phyloP scores from a whole-genome alignment of 1,284 basidiomycete genomes.

The Rhodotorula sp. region DNA sequence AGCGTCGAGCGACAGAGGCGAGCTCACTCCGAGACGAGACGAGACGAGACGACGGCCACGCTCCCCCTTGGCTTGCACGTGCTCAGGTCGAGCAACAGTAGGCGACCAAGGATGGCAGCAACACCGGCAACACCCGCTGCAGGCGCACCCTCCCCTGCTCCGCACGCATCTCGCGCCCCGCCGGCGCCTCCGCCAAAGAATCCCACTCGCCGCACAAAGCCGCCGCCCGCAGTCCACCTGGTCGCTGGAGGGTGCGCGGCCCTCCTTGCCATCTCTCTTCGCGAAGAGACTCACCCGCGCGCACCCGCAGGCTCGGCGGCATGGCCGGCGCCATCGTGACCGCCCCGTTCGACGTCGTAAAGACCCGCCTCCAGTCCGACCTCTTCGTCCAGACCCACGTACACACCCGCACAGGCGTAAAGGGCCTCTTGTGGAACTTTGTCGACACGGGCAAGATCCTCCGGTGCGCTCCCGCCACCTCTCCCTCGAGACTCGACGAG shows the following conservation, averaged over 20 bases:
- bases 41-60: too few species aligned
- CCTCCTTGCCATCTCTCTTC: background rate
- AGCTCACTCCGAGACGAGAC: background rate
- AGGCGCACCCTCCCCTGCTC: conserved; percentile 1
- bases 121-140: background rate
- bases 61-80: too few species aligned
- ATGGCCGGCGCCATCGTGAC: conserved; percentile 98
- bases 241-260: conserved; percentile 49
- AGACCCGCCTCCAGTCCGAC: conserved; percentile 92
- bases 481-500: background rate
- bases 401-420: conserved; percentile 46
- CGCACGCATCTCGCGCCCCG: background rate
- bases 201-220: conserved; percentile 7
- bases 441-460: conserved; percentile 91
- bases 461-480: conserved; percentile 58
- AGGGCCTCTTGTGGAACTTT: conserved; percentile 80
- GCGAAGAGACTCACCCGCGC: background rate
- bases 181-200: background rate
- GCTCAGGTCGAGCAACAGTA: too few species aligned
- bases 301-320: conserved; percentile 73
- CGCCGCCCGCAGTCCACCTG: conserved; percentile 50
- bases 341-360: conserved; percentile 96
- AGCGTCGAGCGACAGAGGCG: background rate
- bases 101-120: background rate
- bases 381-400: conserved; percentile 62